A percentile compares a stretch with the other conserved stretches of the same genome.
phyloP scores from a whole-genome alignment of 2,329 filamentous ascomycete species.

The Fusarium pseudonygamai region DNA sequence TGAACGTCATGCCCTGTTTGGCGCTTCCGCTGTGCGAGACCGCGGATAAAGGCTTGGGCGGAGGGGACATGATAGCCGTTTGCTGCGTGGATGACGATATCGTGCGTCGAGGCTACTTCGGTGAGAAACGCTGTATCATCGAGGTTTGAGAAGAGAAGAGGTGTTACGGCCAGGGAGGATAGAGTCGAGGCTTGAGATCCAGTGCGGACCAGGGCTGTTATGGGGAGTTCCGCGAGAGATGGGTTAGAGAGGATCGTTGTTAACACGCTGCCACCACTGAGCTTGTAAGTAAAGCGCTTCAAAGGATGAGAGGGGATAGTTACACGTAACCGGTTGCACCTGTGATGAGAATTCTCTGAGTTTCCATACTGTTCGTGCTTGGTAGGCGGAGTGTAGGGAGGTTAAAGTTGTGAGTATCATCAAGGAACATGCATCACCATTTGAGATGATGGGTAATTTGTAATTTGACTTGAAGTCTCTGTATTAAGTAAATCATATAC shows the following conservation, averaged over 20 bases:
- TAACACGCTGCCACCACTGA: conserved; percentile 6
- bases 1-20: background rate
- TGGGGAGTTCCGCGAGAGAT: background rate
- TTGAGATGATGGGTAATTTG: background rate
- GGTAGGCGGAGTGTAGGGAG: background rate
- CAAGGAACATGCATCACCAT: fast-evolving
- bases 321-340: conserved; percentile 16
- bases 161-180: background rate
- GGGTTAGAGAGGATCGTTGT: background rate
- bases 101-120: background rate
- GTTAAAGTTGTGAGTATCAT: background rate
- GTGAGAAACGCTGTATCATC: background rate
- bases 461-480: fast-evolving
- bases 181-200: background rate
- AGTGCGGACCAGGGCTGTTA: background rate
- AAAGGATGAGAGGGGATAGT: fast-evolving
- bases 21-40: background rate
- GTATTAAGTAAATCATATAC: too few species aligned
- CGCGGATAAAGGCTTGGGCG: background rate
- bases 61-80: background rate
- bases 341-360: background rate
- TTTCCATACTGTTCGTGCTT: background rate
- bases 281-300: background rate
- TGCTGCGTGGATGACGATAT: conserved; percentile 4
- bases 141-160: background rate